Evolutionary conservation across 768 basidiomycete species (phyloP).

Genomic region (Hygrophorus pudorinus): DNA sequence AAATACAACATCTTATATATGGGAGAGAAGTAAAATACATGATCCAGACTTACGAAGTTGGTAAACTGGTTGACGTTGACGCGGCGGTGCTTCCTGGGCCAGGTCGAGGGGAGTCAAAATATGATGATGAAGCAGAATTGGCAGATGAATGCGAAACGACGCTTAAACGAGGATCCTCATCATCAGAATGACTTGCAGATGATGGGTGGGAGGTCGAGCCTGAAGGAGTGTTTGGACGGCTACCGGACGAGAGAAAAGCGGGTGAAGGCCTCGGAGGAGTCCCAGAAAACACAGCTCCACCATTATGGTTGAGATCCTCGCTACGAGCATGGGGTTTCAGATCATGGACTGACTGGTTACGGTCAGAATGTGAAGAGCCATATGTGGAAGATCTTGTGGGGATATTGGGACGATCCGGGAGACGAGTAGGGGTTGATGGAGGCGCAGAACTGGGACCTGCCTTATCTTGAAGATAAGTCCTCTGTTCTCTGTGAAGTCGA

Average conservation of each 20-base stretch:
- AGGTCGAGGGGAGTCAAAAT: slow-evolving; percentile 28
- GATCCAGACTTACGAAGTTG: slow-evolving; percentile 3
- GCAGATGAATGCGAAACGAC: slow-evolving; percentile 41
- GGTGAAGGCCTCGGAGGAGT: slow-evolving; percentile 35
- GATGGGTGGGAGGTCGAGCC: slow-evolving; percentile 35
- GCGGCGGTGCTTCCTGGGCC: slow-evolving; percentile 41
- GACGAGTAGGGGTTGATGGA: slow-evolving; percentile 24
- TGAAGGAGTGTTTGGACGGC: slow-evolving; percentile 53
- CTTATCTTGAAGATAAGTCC: slow-evolving; percentile 5
- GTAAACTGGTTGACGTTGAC: slow-evolving; percentile 34
- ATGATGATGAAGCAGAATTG: slow-evolving; percentile 43
- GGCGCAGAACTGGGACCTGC: slow-evolving; percentile 26
- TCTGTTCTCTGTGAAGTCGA: slow-evolving; percentile 13
- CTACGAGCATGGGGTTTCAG: slow-evolving; percentile 47
- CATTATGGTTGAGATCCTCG: slow-evolving; percentile 59
- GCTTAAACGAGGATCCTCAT: slow-evolving; percentile 35
- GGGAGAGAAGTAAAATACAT: slow-evolving; percentile 1
- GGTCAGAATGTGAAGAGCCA: slow-evolving; percentile 43
- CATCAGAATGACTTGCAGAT: slow-evolving; percentile 44
- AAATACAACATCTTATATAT: neutral
- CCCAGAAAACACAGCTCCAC: slow-evolving; percentile 17
- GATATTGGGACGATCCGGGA: slow-evolving; percentile 41
- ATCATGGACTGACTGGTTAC: slow-evolving; percentile 29
- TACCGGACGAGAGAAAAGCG: slow-evolving; percentile 36
- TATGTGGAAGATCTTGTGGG: slow-evolving; percentile 62